Evolutionary conservation across 1,284 basidiomycete species (phyloP), one percentile per base, ranked within the genome.

Genomic region (Tetrapyrgos nigripes): DNA sequence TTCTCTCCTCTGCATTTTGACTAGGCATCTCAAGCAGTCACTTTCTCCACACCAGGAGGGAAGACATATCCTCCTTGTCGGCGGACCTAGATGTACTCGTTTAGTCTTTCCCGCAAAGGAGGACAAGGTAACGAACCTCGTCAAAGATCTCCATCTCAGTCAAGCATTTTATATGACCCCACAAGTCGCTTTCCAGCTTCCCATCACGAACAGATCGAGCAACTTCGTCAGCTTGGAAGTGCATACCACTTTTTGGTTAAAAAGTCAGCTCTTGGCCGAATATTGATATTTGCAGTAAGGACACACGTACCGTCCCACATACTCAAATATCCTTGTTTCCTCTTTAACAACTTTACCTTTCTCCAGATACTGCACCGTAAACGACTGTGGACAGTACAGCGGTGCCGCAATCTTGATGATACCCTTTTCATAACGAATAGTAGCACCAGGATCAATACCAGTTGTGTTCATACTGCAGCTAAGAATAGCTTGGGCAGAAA

Each of bases 171-270:
- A 86, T 84, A 62, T 89, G 88, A 1, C 85, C 82, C 90, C 93
- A 94, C 26, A 85, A 67, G 4, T 79, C 79, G 65, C 91, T 92
- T 74, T 95, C 85, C 19, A 77, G 75, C 76, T 90, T 91, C 8
- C 90, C 91, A 58, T 89, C 89, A 48, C 87, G 75, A 21, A 96
- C 76, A 67, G 90, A 92, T 50, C 92, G 75, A 14, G 92, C 94
- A 17, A 94, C 93, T 62, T 95, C 94, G 64, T 94, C 92, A 8
- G 92, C 91, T 71, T 92, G 82, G 70, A 84, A 93, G 72, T 91
- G 83, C 86, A 81, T 89, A 10, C 90, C 90, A 33, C 73, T 60
- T 10, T 19, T n/a, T n/a, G n/a, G n/a, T n/a, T n/a, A 4, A 23
- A 26, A 69, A 48, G 14, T 13, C 24, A n/a, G n/a, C n/a, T n/a